These are phyloP conservation scores for Verticillium albo-atrum DNA, from an alignment of 2,329 filamentous ascomycete genomes.

Conservation along the genomic window DNA sequence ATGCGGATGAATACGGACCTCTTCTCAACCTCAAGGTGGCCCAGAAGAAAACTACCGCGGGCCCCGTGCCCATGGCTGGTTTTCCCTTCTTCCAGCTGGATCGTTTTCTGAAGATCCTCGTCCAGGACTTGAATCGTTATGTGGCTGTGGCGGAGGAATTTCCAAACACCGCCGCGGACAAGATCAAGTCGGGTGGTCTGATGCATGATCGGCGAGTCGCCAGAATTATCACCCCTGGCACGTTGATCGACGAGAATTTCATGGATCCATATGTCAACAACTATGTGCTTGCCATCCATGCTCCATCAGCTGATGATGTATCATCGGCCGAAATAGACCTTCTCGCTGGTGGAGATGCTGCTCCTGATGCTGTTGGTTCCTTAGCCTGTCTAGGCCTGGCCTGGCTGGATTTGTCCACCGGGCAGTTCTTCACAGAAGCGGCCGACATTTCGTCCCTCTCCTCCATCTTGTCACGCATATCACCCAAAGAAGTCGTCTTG, in stretches of 20 bases:
- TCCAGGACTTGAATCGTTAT: conserved; percentile 84
- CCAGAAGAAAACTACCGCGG: conserved; percentile 68
- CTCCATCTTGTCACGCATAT: conserved; percentile 78
- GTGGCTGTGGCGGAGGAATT: conserved; percentile 96
- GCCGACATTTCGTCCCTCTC: conserved; percentile 67
- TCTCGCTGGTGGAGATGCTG: not conserved
- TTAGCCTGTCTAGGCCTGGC: conserved; percentile 65
- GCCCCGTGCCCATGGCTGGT: conserved; percentile 84
- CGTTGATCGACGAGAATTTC: conserved; percentile 95
- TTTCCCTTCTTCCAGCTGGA: conserved; percentile 94
- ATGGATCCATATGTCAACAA: conserved; percentile 94
- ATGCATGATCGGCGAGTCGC: conserved; percentile 82
- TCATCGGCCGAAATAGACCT: not conserved
- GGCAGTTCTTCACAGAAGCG: conserved; percentile 83
- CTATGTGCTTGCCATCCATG: conserved; percentile 78
- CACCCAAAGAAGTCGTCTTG: conserved; percentile 79
- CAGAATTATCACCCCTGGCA: conserved; percentile 88
- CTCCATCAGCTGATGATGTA: conserved; percentile 19
- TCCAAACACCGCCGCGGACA: conserved; percentile 65
- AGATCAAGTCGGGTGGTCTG: conserved; percentile 69
- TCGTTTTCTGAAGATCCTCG: conserved; percentile 85
- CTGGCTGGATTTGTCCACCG: conserved; percentile 94
- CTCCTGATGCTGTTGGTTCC: conserved; percentile 4
- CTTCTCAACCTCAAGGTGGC: conserved; percentile 84
- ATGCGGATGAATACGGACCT: conserved; percentile 84